These are phyloP conservation scores for Globisporangium barbulae DNA, from an alignment of 352 stramenopile species.

Conservation along the genomic window DNA sequence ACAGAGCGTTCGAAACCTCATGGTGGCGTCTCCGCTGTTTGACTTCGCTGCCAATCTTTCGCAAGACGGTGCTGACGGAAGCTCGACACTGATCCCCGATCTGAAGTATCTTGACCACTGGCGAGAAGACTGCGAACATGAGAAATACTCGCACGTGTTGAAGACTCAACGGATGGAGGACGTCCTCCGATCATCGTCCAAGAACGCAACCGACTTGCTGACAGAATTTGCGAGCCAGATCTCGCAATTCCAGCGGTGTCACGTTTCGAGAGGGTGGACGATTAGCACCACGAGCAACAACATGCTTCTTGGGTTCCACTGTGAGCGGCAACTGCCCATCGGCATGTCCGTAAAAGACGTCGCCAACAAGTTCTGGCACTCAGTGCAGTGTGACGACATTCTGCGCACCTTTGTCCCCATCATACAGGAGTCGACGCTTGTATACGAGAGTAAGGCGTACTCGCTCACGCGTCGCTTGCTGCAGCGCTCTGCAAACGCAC, in stretches of 20 bases:
- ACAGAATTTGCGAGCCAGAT: constrained; percentile 16
- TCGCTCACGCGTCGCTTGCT: constrained; percentile 37
- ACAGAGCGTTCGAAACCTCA: constrained; percentile 38
- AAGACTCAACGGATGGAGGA: constrained; percentile 32
- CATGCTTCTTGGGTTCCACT: constrained; percentile 44
- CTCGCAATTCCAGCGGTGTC: constrained; percentile 32
- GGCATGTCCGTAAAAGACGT: constrained; percentile 24
- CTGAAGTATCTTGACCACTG: constrained; percentile 29
- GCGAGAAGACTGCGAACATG: constrained; percentile 11
- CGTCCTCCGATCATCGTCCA: constrained; percentile 22
- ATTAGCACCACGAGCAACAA: constrained; percentile 34
- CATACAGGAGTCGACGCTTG: constrained; percentile 42
- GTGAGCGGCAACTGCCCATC: constrained; percentile 28
- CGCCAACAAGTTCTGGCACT: constrained; percentile 44
- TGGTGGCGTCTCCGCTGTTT: constrained; percentile 50
- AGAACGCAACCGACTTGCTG: constrained; percentile 36
- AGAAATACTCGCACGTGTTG: constrained; percentile 27
- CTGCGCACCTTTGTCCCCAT: constrained; percentile 56
- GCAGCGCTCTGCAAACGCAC: constrained; percentile 23
- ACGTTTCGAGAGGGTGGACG: constrained; percentile 45
- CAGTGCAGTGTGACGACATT: constrained; percentile 55
- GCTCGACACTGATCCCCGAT: constrained; percentile 8
- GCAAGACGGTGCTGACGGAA: background rate
- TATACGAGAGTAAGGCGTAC: constrained; percentile 25
- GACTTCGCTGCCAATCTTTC: constrained; percentile 21